Conservation (phyloP, 345 rosid species). For the Psidium friedrichsthalianum region DNA sequence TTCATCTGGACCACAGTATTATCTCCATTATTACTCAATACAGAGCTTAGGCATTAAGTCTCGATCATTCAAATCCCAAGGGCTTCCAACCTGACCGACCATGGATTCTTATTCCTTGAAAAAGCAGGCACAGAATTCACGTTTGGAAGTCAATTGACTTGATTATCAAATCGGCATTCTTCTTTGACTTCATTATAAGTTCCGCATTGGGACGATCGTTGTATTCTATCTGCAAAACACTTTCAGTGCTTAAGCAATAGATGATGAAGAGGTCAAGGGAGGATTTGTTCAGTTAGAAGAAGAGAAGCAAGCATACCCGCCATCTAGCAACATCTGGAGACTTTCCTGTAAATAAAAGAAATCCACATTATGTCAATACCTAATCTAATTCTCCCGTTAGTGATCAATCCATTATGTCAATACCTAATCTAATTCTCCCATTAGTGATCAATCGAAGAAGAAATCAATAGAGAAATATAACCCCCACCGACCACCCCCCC, state of each 20-base stretch:
- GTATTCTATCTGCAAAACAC: slow-evolving; percentile 51
- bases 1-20: not conserved
- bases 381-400: not conserved
- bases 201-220: slow-evolving; percentile 86
- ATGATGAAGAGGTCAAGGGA: not conserved
- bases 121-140: not conserved
- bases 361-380: not conserved
- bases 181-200: slow-evolving; percentile 59
- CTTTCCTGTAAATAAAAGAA: slow-evolving; percentile 43
- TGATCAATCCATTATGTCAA: not conserved
- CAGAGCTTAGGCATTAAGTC: not conserved
- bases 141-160: slow-evolving; percentile 32
- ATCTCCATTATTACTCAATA: not conserved
- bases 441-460: not conserved
- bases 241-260: not conserved
- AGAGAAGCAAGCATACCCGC: slow-evolving; percentile 43
- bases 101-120: not conserved
- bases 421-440: not conserved
- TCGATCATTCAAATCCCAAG: not conserved
- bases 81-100: not conserved
- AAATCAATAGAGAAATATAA: not conserved
- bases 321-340: slow-evolving; percentile 65
- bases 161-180: slow-evolving; percentile 58
- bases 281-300: not conserved
- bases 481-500: not conserved